Base-by-base conservation (phyloP, 805 yeast species). In the Candida manassasensis region DNA sequence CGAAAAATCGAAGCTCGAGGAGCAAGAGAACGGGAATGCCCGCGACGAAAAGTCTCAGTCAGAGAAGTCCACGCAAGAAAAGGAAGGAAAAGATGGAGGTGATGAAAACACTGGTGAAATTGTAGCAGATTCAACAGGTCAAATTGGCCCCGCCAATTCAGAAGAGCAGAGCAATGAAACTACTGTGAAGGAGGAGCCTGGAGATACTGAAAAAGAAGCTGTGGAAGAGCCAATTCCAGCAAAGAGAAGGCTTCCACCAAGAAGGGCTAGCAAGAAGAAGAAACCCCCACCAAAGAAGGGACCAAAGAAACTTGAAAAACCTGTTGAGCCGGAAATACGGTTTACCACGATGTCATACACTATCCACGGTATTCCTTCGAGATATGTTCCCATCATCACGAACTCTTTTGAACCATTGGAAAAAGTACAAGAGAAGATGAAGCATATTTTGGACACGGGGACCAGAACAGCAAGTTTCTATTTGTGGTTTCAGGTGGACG, bases 401-500 rank as follows among this genome's bases (percentile, higher is more conserved):
- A 76, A 85, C 47, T 79, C 94, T 55, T 80, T 84, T 27, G 64
- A 72, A 24, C 73, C 77, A 2, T 48, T 67, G 11, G 76, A 73
- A 2, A 66, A 73, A 12, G 90, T 81, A 0, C 74, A 70, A 32
- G 57, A 60, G 12, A 59, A 69, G 13, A 87, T 90, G 96, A 67
- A 69, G 26, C 61, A 68, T 7, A 72, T 81, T 3, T 54, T 87
- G 37, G 62, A 65, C 11, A 62, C 58, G 13, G 95, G 96, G 2
- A 65, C 67, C 1, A 68, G 87, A 39, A 59, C 78, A 3, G 62
- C 81, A 4, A 75, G 75, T 21, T 76, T 77, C 46, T 74, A 82
- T 52, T 62, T 87, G 14, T 88, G 96, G 96, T 85, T 81, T 49
- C 86, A 84, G 47, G 67, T 90, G 8, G 93, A 84, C 55, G 89